Evolutionary conservation across 78 protist genomes (phyloP), one percentile per base, ranked within the genome.

Genomic region (Cavenderia fasciculata): DNA sequence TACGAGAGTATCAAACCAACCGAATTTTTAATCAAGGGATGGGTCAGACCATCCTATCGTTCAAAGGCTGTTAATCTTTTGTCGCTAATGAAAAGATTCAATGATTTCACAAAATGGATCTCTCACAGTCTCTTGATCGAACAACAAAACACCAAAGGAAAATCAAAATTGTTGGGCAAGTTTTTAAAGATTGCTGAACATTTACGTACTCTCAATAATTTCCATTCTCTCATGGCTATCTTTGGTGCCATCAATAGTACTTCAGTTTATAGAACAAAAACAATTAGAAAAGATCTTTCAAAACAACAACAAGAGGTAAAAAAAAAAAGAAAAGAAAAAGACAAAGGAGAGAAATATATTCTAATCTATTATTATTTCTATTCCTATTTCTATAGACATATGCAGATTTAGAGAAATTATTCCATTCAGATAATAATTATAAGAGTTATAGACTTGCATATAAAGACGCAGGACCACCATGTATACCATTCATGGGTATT

Each of bases 61-160:
- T 66, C 52, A 16, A 51, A 73, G 27, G 77, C 96, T 25, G 74
- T 62, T 3, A 93, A 93, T 63, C 57, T 87, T 18, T 72, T 93
- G 46, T 27, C 34, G 2, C 66, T 90, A 78, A 84, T 84, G 72
- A 54, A 40, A 44, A 68, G 94, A 59, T 93, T 93, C 79, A 93
- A 93, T 72, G 74, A 69, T 54, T 72, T 93, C 51, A 78, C 94
- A 1, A 74, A 76, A 62, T 94, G 95, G 96, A 89, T 94, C 21
- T 87, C 96, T 11, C 56, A 49, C 19, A 33, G 62, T 8, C 38
- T 94, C 4, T 23, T 92, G 4, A 65, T 33, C 27, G 93, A 79
- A 57, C 90, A 68, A 44, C 90, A 59, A 46, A 70, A 25, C 7
- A 36, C 75, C 10, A 61, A 78, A 52, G 94, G 92, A 21, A 40